These are phyloP conservation scores for Climacium dendroides DNA, from an alignment of 225 moss, liverwort and hornwort genomes.

Conservation along the genomic window DNA sequence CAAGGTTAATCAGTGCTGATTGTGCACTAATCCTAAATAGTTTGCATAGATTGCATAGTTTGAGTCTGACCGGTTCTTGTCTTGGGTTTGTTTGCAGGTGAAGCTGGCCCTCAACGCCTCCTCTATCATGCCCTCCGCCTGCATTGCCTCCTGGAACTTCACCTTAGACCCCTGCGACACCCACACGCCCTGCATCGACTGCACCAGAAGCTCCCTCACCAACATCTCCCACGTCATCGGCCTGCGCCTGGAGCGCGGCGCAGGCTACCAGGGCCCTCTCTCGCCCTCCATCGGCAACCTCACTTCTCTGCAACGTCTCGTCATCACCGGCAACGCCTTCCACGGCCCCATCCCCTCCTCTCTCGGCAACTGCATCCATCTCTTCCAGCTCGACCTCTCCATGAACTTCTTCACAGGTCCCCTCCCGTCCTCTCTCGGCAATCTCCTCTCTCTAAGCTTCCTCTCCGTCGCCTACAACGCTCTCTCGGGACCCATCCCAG, in stretches of 20 bases:
- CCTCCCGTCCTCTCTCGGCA: slow-evolving; percentile 19
- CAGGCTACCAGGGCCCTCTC: slow-evolving; percentile 25
- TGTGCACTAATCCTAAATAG: neutral
- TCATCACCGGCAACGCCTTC: slow-evolving; percentile 23
- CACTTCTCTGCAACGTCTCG: slow-evolving; percentile 14
- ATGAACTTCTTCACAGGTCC: slow-evolving; percentile 17
- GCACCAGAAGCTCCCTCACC: neutral
- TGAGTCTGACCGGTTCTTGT: neutral
- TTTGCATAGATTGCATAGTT: neutral
- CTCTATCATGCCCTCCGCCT: slow-evolving; percentile 25
- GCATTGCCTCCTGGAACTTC: slow-evolving; percentile 38
- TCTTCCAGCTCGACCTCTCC: slow-evolving; percentile 36
- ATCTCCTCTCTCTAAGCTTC: slow-evolving; percentile 8
- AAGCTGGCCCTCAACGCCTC: slow-evolving; percentile 33
- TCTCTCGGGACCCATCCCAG: slow-evolving; percentile 26
- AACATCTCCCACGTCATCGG: slow-evolving; percentile 22
- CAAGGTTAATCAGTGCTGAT: neutral
- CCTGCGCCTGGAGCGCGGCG: slow-evolving; percentile 24
- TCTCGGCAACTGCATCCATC: neutral
- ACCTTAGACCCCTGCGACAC: slow-evolving; percentile 27
- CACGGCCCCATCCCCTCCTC: slow-evolving; percentile 20
- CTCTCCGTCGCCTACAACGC: slow-evolving; percentile 18
- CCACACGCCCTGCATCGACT: slow-evolving; percentile 27
- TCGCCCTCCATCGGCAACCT: slow-evolving; percentile 32
- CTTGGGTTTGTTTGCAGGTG: slow-evolving; percentile 7